Evolutionary conservation across 768 basidiomycete genomes (phyloP), one percentile per base, ranked within the genome.

Genomic region (Glaciozyma antarctica): DNA sequence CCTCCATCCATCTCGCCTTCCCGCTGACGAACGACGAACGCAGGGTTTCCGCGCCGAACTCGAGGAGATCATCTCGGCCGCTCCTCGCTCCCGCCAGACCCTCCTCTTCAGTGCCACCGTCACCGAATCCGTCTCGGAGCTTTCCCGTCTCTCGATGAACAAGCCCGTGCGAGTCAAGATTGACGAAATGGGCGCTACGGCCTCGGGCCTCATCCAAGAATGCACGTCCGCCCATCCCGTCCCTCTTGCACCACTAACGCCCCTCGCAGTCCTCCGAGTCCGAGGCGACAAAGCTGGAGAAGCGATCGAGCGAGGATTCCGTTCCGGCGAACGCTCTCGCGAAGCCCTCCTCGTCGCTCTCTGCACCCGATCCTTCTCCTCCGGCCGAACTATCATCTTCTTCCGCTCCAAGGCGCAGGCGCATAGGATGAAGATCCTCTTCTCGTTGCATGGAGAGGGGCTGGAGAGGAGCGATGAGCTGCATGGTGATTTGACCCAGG

Each of bases 91-190:
- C 19, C 84, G 95, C 45, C 95, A 98, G 76, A 98, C 95, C 5
- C 94, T 99, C 91, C 81, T 99, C 45, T 99, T 99, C 78, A 95
- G 92, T 1, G 95, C 95, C 3, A 99, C 95, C 1, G 98, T 98
- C 88, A 97, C 93, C 6, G 95, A 99, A 76, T 87, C 88, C 2
- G 88, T 98, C 13, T 90, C 95, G 72, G 87, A 92, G 74, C 82
- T 99, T 56, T 88, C 98, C 63, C 86, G 85, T 73, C 87, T 98
- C 82, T 90, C 89, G 17, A 78, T 98, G 57, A 87, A 90, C 76
- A 91, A 87, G 75, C 95, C 95, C 8, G 89, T 93, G 13, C 83
- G 93, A 52, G 81, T 98, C 41, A 97, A 97, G 75, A 93, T 99
- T 26, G 95, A 98, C 74, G 90, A 91, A 12, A 92, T 93, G 75